Evolutionary conservation across 257 asterid species (phyloP), one percentile per base, ranked within the genome.

Genomic region (Solanum boliviense): DNA sequence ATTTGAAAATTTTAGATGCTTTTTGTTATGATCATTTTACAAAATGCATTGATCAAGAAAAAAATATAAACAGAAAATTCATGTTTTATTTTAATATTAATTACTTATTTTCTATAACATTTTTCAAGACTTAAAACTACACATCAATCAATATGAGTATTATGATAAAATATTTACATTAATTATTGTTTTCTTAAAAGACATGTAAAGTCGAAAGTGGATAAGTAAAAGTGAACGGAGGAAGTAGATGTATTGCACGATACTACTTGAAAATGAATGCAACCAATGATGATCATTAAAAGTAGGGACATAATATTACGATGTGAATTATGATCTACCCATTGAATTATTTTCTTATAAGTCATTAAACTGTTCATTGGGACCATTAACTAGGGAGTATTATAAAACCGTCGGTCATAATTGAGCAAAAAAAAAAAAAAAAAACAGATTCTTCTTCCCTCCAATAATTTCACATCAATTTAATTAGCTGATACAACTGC

Each of bases 181-280:
- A 52, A 58, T 58, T 7, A 58, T 58, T 58, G 0, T 20, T 20
- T 18, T 58, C 2, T 58, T 21, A 56, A 23, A 0, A 23, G 3
- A 23, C 1, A 1, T n/a, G 1, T 1, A 23, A 0, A 4, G 0
- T 62, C 0, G 3, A 62, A 62, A 23, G 3, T 60, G 29, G 0
- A 23, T 4, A 9, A 9, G 13, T 23, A 60, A 23, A 60, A 60
- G 0, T 58, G 1, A 21, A 58, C 0, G 2, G 0, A 56, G 5
- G 11, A 12, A 8, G 67, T 58, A 18, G 0, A 52, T 18, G 3
- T 38, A 23, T 23, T 36, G 13, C 35, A n/a, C 20, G 60, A 12
- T 6, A 36, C n/a, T 27, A 39, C 60, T n/a, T n/a, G 21, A 75
- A 75, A 23, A 2, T 75, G 83, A 75, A 31, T 31, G 46, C 46